phyloP scores from a whole-genome alignment of 768 basidiomycete genomes.

The Tricholomella constricta region DNA sequence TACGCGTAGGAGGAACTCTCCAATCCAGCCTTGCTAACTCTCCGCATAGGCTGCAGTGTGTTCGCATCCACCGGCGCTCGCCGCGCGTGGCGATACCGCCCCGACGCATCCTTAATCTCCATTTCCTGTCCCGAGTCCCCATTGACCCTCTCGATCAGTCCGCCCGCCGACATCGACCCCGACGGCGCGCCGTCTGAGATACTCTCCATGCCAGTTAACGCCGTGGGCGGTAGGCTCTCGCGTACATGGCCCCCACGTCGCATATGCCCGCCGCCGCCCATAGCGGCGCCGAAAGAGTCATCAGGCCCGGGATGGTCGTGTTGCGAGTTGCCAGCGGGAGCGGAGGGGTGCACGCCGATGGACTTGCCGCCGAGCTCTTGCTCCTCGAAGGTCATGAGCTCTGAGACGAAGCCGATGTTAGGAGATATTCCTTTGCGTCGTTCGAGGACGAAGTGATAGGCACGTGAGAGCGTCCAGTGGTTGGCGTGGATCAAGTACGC shows the following conservation, averaged over 20 bases:
- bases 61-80: conserved; percentile 86
- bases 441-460: conserved; percentile 91
- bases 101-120: conserved; percentile 85
- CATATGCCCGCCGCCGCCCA: conserved; percentile 35
- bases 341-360: conserved; percentile 58
- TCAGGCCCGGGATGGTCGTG: conserved; percentile 24
- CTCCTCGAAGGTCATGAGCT: conserved; percentile 96
- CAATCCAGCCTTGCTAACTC: conserved; percentile 92
- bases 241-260: conserved; percentile 66
- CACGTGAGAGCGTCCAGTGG: conserved; percentile 91
- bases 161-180: conserved; percentile 40
- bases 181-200: conserved; percentile 26
- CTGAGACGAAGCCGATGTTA: conserved; percentile 96
- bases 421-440: conserved; percentile 94
- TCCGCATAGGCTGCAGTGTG: conserved; percentile 85
- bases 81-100: conserved; percentile 85
- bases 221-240: conserved; percentile 70
- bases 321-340: conserved; percentile 23
- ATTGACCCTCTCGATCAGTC: conserved; percentile 44
- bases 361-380: conserved; percentile 81
- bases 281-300: conserved; percentile 44
- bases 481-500: conserved; percentile 97
- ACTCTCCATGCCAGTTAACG: conserved; percentile 18
- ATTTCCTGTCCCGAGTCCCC: conserved; percentile 79
- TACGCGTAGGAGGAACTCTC: conserved; percentile 58